Evolutionary conservation across 345 rosid genomes (phyloP).

Genomic region (Lenwebbia sp.): DNA sequence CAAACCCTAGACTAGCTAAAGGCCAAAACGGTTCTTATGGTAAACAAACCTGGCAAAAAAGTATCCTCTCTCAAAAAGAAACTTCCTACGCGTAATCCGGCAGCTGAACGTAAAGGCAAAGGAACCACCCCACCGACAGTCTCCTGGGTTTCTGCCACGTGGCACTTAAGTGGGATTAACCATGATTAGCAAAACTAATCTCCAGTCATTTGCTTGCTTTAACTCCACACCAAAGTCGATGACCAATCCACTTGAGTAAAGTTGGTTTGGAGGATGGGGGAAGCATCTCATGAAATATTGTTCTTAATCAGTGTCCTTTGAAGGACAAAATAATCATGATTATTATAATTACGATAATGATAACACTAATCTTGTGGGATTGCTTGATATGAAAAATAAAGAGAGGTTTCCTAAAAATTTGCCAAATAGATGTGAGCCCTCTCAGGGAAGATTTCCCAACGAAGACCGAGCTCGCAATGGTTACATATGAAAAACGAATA

Average conservation of each 20-base stretch:
- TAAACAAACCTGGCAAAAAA: neutral
- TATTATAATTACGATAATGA: neutral
- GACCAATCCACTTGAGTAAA: neutral
- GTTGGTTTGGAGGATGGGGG: neutral
- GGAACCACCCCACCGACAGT: neutral
- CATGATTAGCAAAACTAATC: neutral
- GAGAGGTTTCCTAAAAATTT: neutral
- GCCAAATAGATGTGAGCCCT: neutral
- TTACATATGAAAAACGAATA: neutral
- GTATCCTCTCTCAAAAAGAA: neutral
- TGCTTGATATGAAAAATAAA: neutral
- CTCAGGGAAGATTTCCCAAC: neutral
- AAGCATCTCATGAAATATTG: neutral
- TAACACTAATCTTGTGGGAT: neutral
- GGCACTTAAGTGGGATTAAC: neutral
- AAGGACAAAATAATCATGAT: neutral
- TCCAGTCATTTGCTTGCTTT: neutral
- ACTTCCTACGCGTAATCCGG: neutral
- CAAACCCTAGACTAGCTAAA: neutral
- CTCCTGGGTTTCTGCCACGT: neutral
- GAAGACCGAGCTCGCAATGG: accelerated
- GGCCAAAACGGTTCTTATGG: neutral
- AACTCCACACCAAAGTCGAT: neutral
- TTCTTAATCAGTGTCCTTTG: neutral
- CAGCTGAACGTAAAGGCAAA: neutral